Base-by-base conservation (phyloP, 1,284 basidiomycete genomes). In the Boletus albobrunnescens region DNA sequence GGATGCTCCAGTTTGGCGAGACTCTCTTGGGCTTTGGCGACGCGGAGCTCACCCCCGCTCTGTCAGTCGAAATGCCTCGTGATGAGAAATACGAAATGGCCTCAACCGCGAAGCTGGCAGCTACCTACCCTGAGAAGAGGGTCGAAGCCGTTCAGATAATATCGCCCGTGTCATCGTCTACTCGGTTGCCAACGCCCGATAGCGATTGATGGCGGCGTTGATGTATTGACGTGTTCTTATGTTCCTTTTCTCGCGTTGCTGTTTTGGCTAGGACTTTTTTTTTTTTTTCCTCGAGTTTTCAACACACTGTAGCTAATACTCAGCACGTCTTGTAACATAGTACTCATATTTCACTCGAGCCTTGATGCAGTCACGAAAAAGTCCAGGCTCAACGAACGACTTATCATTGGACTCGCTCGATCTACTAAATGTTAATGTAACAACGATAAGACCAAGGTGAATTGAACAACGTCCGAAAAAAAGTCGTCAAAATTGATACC, bases 1-100 rank as follows among this genome's bases (percentile, higher is more conserved):
- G 96, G 96, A 91, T 99, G 72, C 71, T 86, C 35, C 81, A 86
- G 44, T 84, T 91, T 67, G 78, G 82, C 47, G 84, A 84, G 58
- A 77, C 79, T 14, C 71, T 90, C 39, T 66, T 77, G 45, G 78
- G 72, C 47, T 87, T 82, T 56, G 82, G 87, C 54, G 82, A 84
- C 51, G 75, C 75, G 1, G 82, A 85, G 57, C 70, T 79, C 52
- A 72, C 72, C 6, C 73, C 71, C 14, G 77, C 71, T 51, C 74
- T 78, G 17, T 74, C 74, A 3, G 57, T 61, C 7, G 71, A 76
- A 41, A 69, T 76, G 55, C 70, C 77, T 3, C 55, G 69, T 3
- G 76, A 78, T 22, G 72, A 74, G 24, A 68, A 63, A 32, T 81
- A 71, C 54, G 77, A 78, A 46, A 65, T 68, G 37, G 76, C 76